phyloP scores from a whole-genome alignment of 177 flowering plant genomes.

The Telopea speciosissima region DNA sequence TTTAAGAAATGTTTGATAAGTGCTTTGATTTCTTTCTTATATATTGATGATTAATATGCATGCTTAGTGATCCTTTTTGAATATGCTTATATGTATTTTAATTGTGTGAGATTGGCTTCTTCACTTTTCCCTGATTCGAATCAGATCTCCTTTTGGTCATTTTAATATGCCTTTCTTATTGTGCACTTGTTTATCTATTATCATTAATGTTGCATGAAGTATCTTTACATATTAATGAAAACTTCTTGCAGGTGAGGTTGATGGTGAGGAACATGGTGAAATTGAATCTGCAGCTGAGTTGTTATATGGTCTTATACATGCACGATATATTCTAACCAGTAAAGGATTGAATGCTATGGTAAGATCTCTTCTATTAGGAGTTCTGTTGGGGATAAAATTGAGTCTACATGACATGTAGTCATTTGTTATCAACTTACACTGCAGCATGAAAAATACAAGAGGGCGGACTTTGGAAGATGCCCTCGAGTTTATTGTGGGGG shows the following conservation, averaged over 20 bases:
- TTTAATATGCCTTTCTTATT: neutral
- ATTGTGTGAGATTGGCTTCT: neutral
- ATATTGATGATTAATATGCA: too few relatives aligned
- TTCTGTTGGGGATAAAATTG: neutral
- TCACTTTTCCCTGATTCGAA: too few relatives aligned
- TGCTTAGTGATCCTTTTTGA: neutral
- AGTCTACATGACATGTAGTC: neutral
- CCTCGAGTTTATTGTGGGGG: constrained; percentile 34
- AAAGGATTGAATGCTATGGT: constrained; percentile 34
- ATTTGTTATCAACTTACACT: neutral
- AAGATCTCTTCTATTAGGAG: constrained; percentile 7
- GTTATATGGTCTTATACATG: constrained; percentile 34
- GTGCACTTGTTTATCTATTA: neutral
- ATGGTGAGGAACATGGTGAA: constrained; percentile 27
- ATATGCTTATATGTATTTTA: neutral
- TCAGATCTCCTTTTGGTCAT: neutral
- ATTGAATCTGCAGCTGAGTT: constrained; percentile 29
- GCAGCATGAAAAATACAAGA: constrained; percentile 39
- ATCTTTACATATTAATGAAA: neutral
- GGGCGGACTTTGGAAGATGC: constrained; percentile 35
- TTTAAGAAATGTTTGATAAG: too few relatives aligned
- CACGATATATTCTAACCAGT: constrained; percentile 27
- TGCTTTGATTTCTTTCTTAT: too few relatives aligned
- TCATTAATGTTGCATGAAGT: neutral
- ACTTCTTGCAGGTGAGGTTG: constrained; percentile 17